Evolutionary conservation across 2,329 filamentous ascomycete genomes (phyloP), one percentile per base, ranked within the genome.

Genomic region (Monosporascus sp.): DNA sequence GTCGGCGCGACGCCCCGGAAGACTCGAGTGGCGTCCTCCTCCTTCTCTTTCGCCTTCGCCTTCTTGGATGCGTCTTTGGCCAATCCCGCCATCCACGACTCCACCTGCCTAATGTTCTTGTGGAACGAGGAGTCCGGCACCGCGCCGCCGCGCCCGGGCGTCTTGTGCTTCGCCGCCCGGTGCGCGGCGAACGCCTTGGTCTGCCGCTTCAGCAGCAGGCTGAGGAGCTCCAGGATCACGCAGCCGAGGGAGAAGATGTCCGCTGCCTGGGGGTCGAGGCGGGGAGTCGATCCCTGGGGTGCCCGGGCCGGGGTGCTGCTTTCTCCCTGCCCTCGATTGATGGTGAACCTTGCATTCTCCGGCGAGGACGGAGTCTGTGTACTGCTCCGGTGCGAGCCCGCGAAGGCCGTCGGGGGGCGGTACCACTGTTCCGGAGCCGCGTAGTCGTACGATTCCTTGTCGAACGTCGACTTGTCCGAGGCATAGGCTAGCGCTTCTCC

Each of bases 211-310:
- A 90, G 69, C 53, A 88, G 73, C 63, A 88, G 84, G 22, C 84
- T 84, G 20, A 91, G 65, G 31, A 91, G 78, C 58, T 92, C 88
- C 17, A 91, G 74, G 55, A 87, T 87, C 50, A 91, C 78, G 66
- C 87, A 88, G 9, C 83, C 88, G 1, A 91, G 74, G 3, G 86
- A 88, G 70, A 88, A 92, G 20, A 91, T 74, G 65, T 91, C 88
- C 45, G 85, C 82, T 55, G 81, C 79, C 58, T 82, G 80, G 3
- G 78, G 75, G 58, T 80, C 75, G 19, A 78, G 70, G 37, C 75
- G 74, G 1, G 74, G 72, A 24, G 72, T 74, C 2, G 74, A 69
- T 1, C 69, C 63, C 35, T 72, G 63, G 22, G 72, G 62, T 60
- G 68, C 71, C 43, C 70, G 64, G 38, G 64, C 63, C 14, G 68